A percentile compares a stretch with the other conserved stretches of the same genome.
Evolutionary conservation across 2,329 filamentous ascomycete genomes (phyloP).

Genomic region (Fusarium nodosum): DNA sequence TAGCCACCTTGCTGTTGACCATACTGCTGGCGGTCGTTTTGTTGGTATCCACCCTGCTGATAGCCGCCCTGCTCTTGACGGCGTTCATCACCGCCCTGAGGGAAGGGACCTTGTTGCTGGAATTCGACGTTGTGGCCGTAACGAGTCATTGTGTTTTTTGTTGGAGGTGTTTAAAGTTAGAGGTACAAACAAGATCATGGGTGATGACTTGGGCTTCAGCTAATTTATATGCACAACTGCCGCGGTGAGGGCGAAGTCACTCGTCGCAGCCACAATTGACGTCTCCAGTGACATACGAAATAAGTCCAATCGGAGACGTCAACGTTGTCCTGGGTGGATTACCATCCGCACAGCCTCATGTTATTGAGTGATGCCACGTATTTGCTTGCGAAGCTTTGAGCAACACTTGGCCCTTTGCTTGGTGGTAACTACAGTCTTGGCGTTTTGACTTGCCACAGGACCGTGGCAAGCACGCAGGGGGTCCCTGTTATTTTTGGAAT

Average conservation of each 20-base stretch:
- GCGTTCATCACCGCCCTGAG: slow-evolving; percentile 18
- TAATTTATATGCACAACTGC: slow-evolving; percentile 24
- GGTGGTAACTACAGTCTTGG: slow-evolving; percentile 20
- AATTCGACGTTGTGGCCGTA: slow-evolving; percentile 30
- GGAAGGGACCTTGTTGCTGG: slow-evolving; percentile 20
- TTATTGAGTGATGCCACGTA: slow-evolving; percentile 36
- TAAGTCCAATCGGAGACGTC: slow-evolving; percentile 17
- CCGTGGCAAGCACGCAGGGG: slow-evolving; percentile 22
- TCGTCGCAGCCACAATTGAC: slow-evolving; percentile 20
- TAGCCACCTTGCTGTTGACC: slow-evolving; percentile 9
- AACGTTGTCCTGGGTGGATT: slow-evolving; percentile 17
- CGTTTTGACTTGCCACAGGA: slow-evolving; percentile 12
- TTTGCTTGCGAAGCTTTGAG: slow-evolving; percentile 16
- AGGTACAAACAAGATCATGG: background rate
- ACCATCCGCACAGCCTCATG: slow-evolving; percentile 25
- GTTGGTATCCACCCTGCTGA: slow-evolving; percentile 18
- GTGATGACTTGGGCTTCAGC: background rate
- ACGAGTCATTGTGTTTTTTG: slow-evolving; percentile 21
- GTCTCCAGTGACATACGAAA: slow-evolving; percentile 6
- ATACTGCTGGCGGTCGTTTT: slow-evolving; percentile 4
- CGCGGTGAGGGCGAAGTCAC: slow-evolving; percentile 8
- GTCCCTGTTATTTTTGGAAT: slow-evolving; percentile 26
- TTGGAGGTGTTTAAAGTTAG: background rate
- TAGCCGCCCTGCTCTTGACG: slow-evolving; percentile 24
- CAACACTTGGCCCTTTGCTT: slow-evolving; percentile 7